Evolutionary conservation across 83 land plant species (phyloP), one percentile per base, ranked within the genome.

Genomic region (Picea abies): DNA sequence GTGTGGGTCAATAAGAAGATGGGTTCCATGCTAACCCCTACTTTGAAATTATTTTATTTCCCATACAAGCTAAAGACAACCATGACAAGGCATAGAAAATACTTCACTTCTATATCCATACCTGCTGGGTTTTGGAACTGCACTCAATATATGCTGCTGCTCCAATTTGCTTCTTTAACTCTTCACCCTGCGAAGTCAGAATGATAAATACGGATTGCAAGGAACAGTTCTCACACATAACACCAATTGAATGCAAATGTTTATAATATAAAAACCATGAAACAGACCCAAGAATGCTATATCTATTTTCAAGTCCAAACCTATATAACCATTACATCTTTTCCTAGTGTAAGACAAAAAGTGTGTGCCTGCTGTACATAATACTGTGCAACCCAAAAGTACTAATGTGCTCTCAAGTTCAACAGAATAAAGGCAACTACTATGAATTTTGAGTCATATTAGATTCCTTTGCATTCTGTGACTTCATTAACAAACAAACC

Each of bases 51-150:
- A 56, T 3, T 56, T 12, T 56, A 8, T 52, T 56, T 56, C 58
- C 58, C 58, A 56, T 56, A 2, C 58, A 56, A 52, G 56, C 56
- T 52, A 52, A 52, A 52, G 56, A 52, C 56, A 52, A 52, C 56
- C 56, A 52, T 52, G 12, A 52, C 56, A 52, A 56, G 58, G 15
- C 58, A 56, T 56, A 56, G 3, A 12, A 56, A 56, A 56, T 12
- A 7, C n/a, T 4, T 22, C 60, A 60, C 60, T 64, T 37, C 63
- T 58, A 12, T 67, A 67, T 26, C 4, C 63, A 29, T 81, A 87
- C 89, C 76, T 89, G 91, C 72, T 89, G 91, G 39, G 91, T 89
- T 65, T 89, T 89, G 35, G 90, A 89, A 56, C 91, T 87, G 79
- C 91, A 89, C 60, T 89, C 91, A 58, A 89, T 87, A 79, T 89